These are phyloP conservation scores for Nidularia sp. DNA, from an alignment of 768 basidiomycete genomes.

Conservation along the genomic window DNA sequence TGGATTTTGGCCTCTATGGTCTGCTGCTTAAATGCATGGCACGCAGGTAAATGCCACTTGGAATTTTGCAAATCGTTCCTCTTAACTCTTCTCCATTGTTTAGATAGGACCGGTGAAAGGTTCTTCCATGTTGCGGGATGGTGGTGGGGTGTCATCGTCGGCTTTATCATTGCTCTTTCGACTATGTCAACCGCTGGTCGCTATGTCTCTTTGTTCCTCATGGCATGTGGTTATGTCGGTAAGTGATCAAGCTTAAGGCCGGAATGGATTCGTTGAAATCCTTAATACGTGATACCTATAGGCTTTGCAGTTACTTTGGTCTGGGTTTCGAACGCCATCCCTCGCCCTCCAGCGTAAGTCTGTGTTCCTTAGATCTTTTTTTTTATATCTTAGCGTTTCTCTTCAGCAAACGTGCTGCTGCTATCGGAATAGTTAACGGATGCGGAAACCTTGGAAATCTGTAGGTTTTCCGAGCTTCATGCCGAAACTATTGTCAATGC, in stretches of 20 bases:
- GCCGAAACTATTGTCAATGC: too few species aligned
- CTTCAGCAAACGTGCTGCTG: slow-evolving; percentile 43
- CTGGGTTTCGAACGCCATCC: slow-evolving; percentile 60
- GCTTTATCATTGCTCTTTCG: slow-evolving; percentile 56
- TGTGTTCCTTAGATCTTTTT: neutral
- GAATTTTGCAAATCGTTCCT: neutral
- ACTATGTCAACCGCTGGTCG: slow-evolving; percentile 49
- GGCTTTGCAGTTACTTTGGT: slow-evolving; percentile 47
- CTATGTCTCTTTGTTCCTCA: slow-evolving; percentile 61
- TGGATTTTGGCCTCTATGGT: slow-evolving; percentile 55
- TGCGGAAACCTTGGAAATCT: slow-evolving; percentile 51
- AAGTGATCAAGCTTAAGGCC: slow-evolving; percentile 1
- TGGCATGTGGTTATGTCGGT: slow-evolving; percentile 51
- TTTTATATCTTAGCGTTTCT: neutral
- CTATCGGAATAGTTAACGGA: slow-evolving; percentile 62
- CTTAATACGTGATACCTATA: slow-evolving; percentile 5
- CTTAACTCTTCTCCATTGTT: neutral
- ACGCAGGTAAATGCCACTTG: slow-evolving; percentile 28
- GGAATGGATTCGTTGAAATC: neutral
- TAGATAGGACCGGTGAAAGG: slow-evolving; percentile 57
- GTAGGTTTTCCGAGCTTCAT: slow-evolving; percentile 26
- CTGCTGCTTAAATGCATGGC: slow-evolving; percentile 49
- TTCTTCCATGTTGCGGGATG: slow-evolving; percentile 55
- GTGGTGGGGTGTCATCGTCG: slow-evolving; percentile 61
- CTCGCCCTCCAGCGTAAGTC: slow-evolving; percentile 53